A percentile compares a stretch with the other conserved stretches of the same genome.
Conservation (phyloP, 768 basidiomycete genomes). For the Russula virescens region DNA sequence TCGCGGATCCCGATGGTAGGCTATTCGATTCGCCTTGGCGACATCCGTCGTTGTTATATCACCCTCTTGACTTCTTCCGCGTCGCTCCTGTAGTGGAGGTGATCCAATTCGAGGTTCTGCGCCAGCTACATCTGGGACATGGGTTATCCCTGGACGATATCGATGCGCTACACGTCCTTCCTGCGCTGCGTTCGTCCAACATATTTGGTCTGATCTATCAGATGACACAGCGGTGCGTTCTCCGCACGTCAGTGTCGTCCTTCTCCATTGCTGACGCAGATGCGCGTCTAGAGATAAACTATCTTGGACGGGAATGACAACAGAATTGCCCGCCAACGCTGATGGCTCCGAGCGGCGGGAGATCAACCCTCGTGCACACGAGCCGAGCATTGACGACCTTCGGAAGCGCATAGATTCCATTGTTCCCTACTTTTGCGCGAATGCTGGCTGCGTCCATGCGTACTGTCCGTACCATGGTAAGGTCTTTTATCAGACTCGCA, state of each 20-base stretch:
- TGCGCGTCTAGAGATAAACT: neutral
- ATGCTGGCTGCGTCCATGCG: constrained; percentile 19
- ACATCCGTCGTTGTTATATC: neutral
- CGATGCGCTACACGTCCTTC: constrained; percentile 45
- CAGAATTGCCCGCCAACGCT: neutral
- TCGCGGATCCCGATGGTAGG: constrained; percentile 41
- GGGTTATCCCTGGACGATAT: constrained; percentile 40
- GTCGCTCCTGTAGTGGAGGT: constrained; percentile 38
- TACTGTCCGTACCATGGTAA: constrained; percentile 13
- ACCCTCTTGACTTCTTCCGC: neutral
- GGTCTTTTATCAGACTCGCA: neutral
- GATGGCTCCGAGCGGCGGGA: constrained; percentile 11
- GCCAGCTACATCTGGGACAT: constrained; percentile 37
- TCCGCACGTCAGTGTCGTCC: constrained; percentile 24
- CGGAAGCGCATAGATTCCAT: constrained; percentile 27
- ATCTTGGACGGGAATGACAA: constrained; percentile 14
- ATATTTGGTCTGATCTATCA: constrained; percentile 12
- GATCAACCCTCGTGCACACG: constrained; percentile 21
- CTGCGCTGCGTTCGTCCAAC: constrained; percentile 25
- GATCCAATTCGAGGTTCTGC: constrained; percentile 44
- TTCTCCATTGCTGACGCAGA: neutral
- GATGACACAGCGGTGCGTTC: constrained; percentile 29
- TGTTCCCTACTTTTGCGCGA: constrained; percentile 26
- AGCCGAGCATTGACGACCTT: constrained; percentile 23
- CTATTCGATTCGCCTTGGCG: neutral